Base-by-base conservation (phyloP, 257 asterid species). In the Solanum corneliomulleri region DNA sequence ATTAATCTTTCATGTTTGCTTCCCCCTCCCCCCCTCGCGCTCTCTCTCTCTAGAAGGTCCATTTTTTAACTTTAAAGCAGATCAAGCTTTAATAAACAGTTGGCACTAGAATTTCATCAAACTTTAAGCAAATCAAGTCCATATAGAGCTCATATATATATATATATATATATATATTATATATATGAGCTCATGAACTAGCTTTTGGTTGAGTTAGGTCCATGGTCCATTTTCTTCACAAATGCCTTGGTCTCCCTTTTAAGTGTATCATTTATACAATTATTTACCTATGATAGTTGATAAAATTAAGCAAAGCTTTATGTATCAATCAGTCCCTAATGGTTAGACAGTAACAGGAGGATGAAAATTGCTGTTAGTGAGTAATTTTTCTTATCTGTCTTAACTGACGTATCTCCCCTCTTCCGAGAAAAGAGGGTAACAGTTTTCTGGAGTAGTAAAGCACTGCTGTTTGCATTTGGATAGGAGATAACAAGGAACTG, bases 11-110 rank as follows among this genome's bases (percentile, higher is more conserved):
- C 49, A 21, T 20, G 45, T 35, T 71, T 20, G 8, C 77, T 29
- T 2, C 66, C n/a, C 64, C 11, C 4, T 1, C 39, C 39, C 1
- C 39, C 39, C 2, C 39, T 0, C 16, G 0, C 16, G 0, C 58
- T 45, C 52, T 47, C 20, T 41, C 44, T 33, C 44, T 71, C 2
- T 71, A 35, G 11, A 37, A 35, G 44, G 31, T 37, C 52, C 81
- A 74, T 49, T 74, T 72, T 69, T 66, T 4, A 74, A 39, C 49
- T 52, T 37, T 37, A 74, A 37, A 74, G 31, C 29, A 74, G 49
- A 74, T 74, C 31, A 74, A 74, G 82, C 62, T 49, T 49, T 49
- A 15, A 49, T 49, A 6, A 49, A 49, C 21, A 49, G 60, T 49
- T 49, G 60, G 3, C 60, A 49, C 21, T 15, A 15, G 60, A 49